Evolutionary conservation across 2,329 filamentous ascomycete genomes (phyloP).

Genomic region (Pestalotiopsis sp.): DNA sequence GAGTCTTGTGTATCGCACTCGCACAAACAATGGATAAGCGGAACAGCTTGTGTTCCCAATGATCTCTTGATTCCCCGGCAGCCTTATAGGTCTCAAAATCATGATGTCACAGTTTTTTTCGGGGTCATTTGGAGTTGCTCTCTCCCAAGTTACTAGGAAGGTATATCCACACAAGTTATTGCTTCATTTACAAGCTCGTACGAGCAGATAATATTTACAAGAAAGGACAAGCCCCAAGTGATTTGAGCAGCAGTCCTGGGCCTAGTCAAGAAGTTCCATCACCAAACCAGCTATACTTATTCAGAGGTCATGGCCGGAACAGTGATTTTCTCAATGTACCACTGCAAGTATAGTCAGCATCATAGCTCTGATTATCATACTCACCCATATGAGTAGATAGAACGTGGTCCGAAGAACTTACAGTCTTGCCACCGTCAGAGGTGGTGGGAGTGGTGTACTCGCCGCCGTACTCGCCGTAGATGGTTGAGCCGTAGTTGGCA

Average conservation of each 20-base stretch:
- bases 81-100: neutral
- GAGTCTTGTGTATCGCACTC: neutral
- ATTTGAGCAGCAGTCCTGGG: no score
- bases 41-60: neutral
- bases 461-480: conserved; percentile 1
- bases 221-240: neutral
- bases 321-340: conserved; percentile 10
- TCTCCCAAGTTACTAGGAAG: neutral
- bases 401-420: neutral
- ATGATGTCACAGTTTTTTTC: neutral
- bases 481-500: neutral
- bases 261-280: neutral
- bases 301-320: conserved; percentile 8
- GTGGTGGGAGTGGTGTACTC: conserved; percentile 4
- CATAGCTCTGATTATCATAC: neutral
- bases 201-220: neutral
- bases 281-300: neutral
- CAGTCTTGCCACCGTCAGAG: conserved; percentile 7
- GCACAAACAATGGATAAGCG: neutral
- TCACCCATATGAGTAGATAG: neutral
- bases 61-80: neutral
- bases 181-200: neutral
- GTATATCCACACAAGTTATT: neutral
- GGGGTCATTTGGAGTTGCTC: neutral
- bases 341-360: conserved; percentile 3